Evolutionary conservation across 2,329 filamentous ascomycete species (phyloP).

Genomic region (Ceratocystis alfenasii): DNA sequence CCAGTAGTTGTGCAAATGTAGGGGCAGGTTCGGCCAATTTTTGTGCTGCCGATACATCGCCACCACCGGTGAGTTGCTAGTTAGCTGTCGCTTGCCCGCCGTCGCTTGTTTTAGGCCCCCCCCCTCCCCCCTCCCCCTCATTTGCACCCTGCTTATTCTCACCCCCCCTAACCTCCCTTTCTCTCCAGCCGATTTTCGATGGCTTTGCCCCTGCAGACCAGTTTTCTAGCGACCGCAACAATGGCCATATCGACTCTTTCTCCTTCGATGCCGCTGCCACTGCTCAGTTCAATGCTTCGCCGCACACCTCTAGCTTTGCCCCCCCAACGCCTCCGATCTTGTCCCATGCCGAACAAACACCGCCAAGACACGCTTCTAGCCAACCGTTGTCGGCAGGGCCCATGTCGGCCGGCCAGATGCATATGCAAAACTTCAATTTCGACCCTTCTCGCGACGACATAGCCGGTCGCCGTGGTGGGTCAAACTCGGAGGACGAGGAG

Average conservation of each 20-base stretch:
- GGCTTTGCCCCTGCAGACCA: constrained; percentile 9
- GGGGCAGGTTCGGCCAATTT: constrained; percentile 41
- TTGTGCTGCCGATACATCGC: constrained; percentile 37
- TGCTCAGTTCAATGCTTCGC: not conserved
- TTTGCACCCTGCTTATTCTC: not conserved
- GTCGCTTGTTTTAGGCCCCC: not conserved
- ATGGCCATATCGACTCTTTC: not conserved
- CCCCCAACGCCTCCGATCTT: constrained; percentile 22
- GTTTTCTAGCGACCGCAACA: not conserved
- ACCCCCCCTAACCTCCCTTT: constrained; percentile 9
- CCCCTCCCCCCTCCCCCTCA: not conserved
- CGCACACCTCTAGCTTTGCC: constrained; percentile 8
- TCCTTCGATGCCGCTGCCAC: constrained; percentile 11
- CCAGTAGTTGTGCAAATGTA: constrained; percentile 37
- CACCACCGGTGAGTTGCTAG: constrained; percentile 34
- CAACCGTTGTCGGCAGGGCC: not conserved
- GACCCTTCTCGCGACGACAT: constrained; percentile 33
- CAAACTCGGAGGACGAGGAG: constrained; percentile 45
- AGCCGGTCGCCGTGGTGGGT: constrained; percentile 24
- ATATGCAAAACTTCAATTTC: constrained; percentile 27
- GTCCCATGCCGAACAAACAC: constrained; percentile 15
- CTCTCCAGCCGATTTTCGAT: constrained; percentile 16
- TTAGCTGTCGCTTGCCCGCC: not conserved
- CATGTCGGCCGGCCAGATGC: constrained; percentile 21
- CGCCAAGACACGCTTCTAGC: constrained; percentile 10